Percentiles rank a stretch among this genome's conserved stretches.
phyloP scores from a whole-genome alignment of 164 flowering plant species.

The Magnolia sinica region DNA sequence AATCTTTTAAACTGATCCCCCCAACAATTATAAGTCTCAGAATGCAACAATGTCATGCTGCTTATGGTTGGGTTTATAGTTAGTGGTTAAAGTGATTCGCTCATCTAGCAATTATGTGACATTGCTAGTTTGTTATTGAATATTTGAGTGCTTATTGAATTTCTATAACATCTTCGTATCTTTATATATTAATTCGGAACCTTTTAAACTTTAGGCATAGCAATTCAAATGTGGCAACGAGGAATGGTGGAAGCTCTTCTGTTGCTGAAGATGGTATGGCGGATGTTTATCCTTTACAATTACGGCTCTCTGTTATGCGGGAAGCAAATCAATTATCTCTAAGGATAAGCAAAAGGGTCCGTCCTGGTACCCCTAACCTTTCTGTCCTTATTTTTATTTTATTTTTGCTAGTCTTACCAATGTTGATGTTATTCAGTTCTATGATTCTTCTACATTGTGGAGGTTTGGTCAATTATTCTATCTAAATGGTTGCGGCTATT shows the following conservation, averaged over 20 bases:
- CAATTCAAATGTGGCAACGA: constrained; percentile 48
- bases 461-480: neutral
- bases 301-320: constrained; percentile 57
- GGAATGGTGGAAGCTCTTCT: constrained; percentile 46
- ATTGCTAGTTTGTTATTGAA: too few species aligned
- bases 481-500: neutral
- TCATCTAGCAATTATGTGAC: too few species aligned
- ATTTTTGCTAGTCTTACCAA: neutral
- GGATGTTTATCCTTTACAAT: constrained; percentile 88
- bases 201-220: constrained; percentile 56
- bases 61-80: too few species aligned
- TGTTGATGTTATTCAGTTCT: neutral
- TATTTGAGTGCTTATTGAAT: too few species aligned
- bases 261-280: constrained; percentile 65
- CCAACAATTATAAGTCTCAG: too few species aligned
- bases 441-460: neutral
- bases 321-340: constrained; percentile 60
- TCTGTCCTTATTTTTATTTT: neutral
- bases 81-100: too few species aligned
- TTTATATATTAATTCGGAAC: too few species aligned
- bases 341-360: constrained; percentile 86
- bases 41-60: too few species aligned
- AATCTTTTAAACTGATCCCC: too few species aligned
- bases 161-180: too few species aligned
- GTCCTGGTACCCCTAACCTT: constrained; percentile 7